Evolutionary conservation across 2,329 filamentous ascomycete genomes (phyloP).

Genomic region (Pyrenophora graminea): DNA sequence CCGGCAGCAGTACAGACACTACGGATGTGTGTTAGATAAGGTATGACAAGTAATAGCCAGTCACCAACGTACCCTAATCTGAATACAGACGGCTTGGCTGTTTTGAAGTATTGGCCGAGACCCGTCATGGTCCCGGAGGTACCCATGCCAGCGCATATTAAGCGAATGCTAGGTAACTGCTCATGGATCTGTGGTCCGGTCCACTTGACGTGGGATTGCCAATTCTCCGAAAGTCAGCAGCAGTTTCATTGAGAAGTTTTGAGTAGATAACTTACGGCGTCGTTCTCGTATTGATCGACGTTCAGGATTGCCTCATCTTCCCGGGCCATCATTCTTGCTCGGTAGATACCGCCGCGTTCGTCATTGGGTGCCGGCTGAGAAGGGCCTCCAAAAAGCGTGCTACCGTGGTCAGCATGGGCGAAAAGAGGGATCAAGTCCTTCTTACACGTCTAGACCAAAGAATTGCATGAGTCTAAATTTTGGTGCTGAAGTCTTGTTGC

Average conservation of each 20-base stretch:
- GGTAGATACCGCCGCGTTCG: constrained; percentile 24
- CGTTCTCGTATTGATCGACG: constrained; percentile 62
- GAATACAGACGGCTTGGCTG: constrained; percentile 22
- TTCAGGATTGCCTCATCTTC: constrained; percentile 54
- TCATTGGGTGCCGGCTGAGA: constrained; percentile 27
- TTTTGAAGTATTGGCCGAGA: constrained; percentile 29
- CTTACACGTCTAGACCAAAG: constrained; percentile 29
- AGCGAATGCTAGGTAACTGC: constrained; percentile 61
- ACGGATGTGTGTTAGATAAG: constrained; percentile 5
- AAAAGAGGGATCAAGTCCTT: no score
- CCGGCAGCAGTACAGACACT: constrained; percentile 62
- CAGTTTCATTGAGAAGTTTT: background rate
- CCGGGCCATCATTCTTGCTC: constrained; percentile 20
- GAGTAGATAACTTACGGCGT: constrained; percentile 29
- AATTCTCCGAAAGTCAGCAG: constrained; percentile 46
- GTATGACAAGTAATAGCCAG: background rate
- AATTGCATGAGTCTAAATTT: constrained; percentile 29
- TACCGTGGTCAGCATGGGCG: background rate
- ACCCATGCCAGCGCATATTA: constrained; percentile 63
- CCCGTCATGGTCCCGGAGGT: constrained; percentile 52
- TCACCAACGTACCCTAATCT: constrained; percentile 17
- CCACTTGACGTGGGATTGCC: constrained; percentile 61
- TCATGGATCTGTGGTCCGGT: constrained; percentile 62
- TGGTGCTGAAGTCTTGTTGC: constrained; percentile 25
- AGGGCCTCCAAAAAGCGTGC: constrained; percentile 60